Base-by-base conservation (phyloP, 1,284 basidiomycete genomes). In the Ustilago cynodontis region DNA sequence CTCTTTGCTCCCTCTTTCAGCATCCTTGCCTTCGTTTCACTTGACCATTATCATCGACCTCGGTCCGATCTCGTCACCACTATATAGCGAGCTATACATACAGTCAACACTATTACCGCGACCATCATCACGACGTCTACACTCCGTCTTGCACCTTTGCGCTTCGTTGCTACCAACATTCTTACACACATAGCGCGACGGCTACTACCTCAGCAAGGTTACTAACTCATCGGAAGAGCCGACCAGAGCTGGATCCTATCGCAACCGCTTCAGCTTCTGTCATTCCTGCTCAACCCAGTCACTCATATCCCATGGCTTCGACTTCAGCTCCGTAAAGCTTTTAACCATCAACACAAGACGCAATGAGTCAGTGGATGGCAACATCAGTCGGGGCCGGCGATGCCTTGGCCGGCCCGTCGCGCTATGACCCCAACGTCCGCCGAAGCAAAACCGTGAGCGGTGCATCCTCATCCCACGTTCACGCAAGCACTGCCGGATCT, bases 391-490 rank as follows among this genome's bases (percentile, higher is more conserved):
- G 63, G 37, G 60, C 69, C 7, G 63, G 63, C 5, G 63, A 59
- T 43, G 63, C 69, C 43, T 71, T 63, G 24, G 61, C 63, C 20
- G 50, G 49, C 22, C 31, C 64, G 6, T 37, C 37, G 20, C 60
- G 56, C 35, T 39, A 51, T 54, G 53, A 67, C 10, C 49, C 47
- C 1, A 20, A 18, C 37, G 50, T 72, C 4, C 59, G 71, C 54
- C 61, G 71, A 26, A 56, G 67, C 67, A 70, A 75, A n/a, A 75
- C 72, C 11, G 33, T 75, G 14, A 43, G 41, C 47, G 39, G 58
- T 50, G 37, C 60, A 7, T 35, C 51, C 11, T 20, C 26, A 16
- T 59, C 57, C 26, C 45, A 45, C 45, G 33, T 60, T 24, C 43
- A 47, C 16, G 11, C 59, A 43, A 33, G 18, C 13, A 43, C 54